Base-by-base conservation (phyloP, 495 filamentous ascomycete genomes). In the Penicillium angulare region DNA sequence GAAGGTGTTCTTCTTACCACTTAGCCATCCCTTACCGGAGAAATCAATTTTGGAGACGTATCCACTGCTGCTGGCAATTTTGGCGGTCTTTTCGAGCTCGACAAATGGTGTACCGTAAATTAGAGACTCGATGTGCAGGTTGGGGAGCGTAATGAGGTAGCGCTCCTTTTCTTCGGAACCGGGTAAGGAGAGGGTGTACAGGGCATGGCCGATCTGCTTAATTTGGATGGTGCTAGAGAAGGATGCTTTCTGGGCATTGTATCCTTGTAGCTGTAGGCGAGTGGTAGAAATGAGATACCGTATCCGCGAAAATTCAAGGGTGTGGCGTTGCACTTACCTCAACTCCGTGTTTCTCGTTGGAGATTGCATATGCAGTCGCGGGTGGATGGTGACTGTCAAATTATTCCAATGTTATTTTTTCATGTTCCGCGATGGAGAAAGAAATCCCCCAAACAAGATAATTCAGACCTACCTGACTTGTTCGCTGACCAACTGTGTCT, bases 381-480 rank as follows among this genome's bases (percentile, higher is more conserved):
- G 95, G 93, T n/a, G 95, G 93, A 61, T 98, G 93, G 60, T 97
- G 93, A 74, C 90, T 95, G n/a, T n/a, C n/a, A n/a, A n/a, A n/a
- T n/a, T n/a, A n/a, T n/a, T n/a, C n/a, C n/a, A n/a, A n/a, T n/a
- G n/a, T n/a, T n/a, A n/a, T n/a, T n/a, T n/a, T n/a, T n/a, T n/a
- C n/a, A n/a, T 26, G 4, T 3, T 29, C 7, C 38, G 18, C 18
- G 23, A 39, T 33, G 17, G 32, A 35, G 10, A 38, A 18, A 8
- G 12, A 24, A n/a, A n/a, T n/a, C n/a, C n/a, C n/a, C n/a, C n/a
- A n/a, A n/a, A n/a, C n/a, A n/a, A n/a, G n/a, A 16, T n/a, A 15
- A 15, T 31, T 7, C 22, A 7, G 38, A 17, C 49, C 68, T 61
- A 87, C 86, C 85, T 88, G 66, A 92, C 88, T 79, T 92, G 87